phyloP scores from a whole-genome alignment of 306 rosid genomes.

The Castanea crenata region DNA sequence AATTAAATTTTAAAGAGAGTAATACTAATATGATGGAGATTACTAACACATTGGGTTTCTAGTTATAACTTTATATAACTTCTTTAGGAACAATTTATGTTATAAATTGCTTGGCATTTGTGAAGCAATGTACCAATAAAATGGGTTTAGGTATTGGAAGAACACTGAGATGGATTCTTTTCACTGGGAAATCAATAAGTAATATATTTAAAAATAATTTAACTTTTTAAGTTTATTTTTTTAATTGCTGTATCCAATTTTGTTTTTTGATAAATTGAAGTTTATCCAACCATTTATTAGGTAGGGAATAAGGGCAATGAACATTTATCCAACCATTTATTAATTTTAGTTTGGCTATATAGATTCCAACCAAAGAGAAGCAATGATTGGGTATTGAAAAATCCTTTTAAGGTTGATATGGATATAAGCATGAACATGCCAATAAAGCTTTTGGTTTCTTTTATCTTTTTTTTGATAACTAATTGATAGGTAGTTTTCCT shows the following conservation, averaged over 20 bases:
- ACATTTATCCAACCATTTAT: not conserved
- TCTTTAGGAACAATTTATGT: not conserved
- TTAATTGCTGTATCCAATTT: too few species aligned
- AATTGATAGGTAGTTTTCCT: not conserved
- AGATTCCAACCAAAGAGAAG: not conserved
- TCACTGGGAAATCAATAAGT: not conserved
- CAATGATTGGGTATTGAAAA: not conserved
- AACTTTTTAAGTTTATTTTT: too few species aligned
- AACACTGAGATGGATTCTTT: not conserved
- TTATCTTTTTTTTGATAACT: not conserved
- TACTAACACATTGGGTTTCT: too few species aligned
- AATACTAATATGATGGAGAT: not conserved
- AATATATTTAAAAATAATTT: not conserved
- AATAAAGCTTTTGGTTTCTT: too few species aligned
- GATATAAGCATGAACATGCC: not conserved
- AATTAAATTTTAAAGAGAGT: not conserved
- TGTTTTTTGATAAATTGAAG: too few species aligned
- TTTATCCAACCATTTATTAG: too few species aligned
- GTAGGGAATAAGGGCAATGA: not conserved
- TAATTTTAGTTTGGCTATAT: not conserved
- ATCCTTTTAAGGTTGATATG: not conserved
- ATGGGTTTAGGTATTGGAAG: not conserved
- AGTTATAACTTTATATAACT: not conserved
- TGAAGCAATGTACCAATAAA: not conserved
- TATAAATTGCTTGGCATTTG: not conserved